A percentile compares a stretch with the other conserved stretches of the same genome.
Conservation (phyloP, 768 basidiomycete genomes). For the Hydnomerulius pinastri region DNA sequence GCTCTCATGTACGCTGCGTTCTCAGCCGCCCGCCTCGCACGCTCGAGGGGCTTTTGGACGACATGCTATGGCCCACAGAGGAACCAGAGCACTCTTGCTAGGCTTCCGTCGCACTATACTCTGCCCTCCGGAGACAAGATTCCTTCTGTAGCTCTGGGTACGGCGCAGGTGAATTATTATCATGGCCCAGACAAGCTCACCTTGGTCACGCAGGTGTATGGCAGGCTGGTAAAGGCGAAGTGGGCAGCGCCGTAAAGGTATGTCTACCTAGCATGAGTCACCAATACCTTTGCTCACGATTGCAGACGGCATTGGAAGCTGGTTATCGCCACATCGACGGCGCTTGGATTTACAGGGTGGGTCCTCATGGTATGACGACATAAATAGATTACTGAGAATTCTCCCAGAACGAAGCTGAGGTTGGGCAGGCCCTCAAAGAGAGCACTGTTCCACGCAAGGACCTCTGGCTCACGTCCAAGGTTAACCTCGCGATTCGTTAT, state of each 20-base stretch:
- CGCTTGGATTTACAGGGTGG: conserved; percentile 67
- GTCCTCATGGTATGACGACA: conserved; percentile 15
- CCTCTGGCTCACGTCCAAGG: conserved; percentile 69
- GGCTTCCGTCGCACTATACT: conserved; percentile 49
- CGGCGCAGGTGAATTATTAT: not conserved
- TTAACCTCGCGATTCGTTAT: conserved; percentile 9
- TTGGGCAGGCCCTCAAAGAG: conserved; percentile 60
- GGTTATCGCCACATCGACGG: conserved; percentile 77
- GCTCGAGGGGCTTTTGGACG: conserved; percentile 20
- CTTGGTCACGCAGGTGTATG: conserved; percentile 51
- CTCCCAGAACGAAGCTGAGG: conserved; percentile 67
- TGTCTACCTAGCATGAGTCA: not conserved
- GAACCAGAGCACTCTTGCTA: conserved; percentile 20
- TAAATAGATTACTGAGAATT: not conserved
- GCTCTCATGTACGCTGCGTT: conserved; percentile 25
- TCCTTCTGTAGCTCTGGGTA: conserved; percentile 67
- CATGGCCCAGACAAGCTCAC: conserved; percentile 4
- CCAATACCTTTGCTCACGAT: not conserved
- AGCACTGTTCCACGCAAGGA: conserved; percentile 63
- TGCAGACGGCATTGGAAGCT: conserved; percentile 54
- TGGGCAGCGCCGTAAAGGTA: conserved; percentile 69
- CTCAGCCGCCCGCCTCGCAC: conserved; percentile 20
- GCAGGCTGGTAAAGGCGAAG: conserved; percentile 57
- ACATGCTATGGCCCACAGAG: conserved; percentile 21
- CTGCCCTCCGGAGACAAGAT: conserved; percentile 70